Evolutionary conservation across 495 filamentous ascomycete species (phyloP), one percentile per base, ranked within the genome.

Genomic region (Immersiella caudata): DNA sequence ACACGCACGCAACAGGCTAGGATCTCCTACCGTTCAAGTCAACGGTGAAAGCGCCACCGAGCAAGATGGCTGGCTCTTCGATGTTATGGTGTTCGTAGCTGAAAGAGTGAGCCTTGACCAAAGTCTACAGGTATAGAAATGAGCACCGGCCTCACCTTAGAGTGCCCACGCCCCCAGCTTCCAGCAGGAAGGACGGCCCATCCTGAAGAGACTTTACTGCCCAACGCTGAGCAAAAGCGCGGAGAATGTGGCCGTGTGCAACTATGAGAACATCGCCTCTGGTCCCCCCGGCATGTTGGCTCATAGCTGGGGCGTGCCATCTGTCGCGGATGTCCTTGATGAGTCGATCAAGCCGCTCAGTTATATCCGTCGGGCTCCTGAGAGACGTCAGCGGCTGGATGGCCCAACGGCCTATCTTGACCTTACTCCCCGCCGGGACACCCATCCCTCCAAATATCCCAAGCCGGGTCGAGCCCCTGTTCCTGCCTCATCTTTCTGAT

Each of bases 221-320:
- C 94, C 94, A 97, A 21, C 94, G 83, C 88, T 96, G 94, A 6
- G 93, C 91, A 78, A 97, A 96, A 0, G 93, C 93, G 26, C 94
- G 84, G 33, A 97, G 81, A 29, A 96, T 93, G 76, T 96, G 94
- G 0, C 94, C 94, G 71, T 97, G 94, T 5, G 91, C 89, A 33
- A 91, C 82, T 21, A 89, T 82, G 18, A 90, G 77, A 25, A 91
- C 87, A 62, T 87, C 84, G n/a, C 77, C 78, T 7, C 68, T 72
- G 0, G 77, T 75, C 14, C 55, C 68, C n/a, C 82, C 81, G 61
- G 80, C 77, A 20, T 78, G 73, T 33, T 82, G 84, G 20, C 77
- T 79, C 66, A 89, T 84, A 25, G 76, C 78, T 16, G 80, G 82
- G 6, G 71, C 73, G 50, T 91, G 85, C 79, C 87, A 81, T 78